phyloP scores from a whole-genome alignment of 345 rosid genomes.

The Zanthoxylum bungeanum region DNA sequence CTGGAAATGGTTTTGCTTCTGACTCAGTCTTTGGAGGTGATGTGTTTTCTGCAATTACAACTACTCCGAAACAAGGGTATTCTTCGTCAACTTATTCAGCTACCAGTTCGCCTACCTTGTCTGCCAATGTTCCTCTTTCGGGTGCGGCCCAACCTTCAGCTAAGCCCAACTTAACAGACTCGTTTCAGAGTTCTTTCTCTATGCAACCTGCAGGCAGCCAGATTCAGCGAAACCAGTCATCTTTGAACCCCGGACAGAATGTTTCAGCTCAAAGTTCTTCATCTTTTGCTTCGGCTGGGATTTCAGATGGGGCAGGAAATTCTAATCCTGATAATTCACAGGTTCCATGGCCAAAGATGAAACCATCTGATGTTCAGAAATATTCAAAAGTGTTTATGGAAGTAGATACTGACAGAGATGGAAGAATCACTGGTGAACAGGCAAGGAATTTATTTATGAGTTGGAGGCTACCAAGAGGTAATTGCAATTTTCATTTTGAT shows the following conservation, averaged over 20 bases:
- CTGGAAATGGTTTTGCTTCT: conserved; percentile 61
- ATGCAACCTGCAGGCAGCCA: conserved; percentile 61
- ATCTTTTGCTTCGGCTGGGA: conserved; percentile 46
- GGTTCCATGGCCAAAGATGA: conserved; percentile 88
- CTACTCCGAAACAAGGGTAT: conserved; percentile 49
- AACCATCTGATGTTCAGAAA: conserved; percentile 81
- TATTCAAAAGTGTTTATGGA: conserved; percentile 86
- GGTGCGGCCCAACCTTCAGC: conserved; percentile 46
- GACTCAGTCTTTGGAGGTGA: conserved; percentile 50
- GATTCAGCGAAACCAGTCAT: conserved; percentile 44
- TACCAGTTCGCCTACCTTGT: conserved; percentile 31
- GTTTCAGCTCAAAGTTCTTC: conserved; percentile 59
- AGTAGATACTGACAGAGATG: conserved; percentile 95
- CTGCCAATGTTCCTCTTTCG: conserved; percentile 48
- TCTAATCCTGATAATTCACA: conserved; percentile 50
- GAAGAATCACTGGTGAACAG: conserved; percentile 91
- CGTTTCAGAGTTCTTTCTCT: conserved; percentile 66
- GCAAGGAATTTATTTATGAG: conserved; percentile 90
- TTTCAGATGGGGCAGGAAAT: conserved; percentile 44
- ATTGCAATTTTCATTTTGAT: conserved; percentile 5
- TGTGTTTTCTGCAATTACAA: conserved; percentile 46
- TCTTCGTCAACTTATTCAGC: conserved; percentile 41
- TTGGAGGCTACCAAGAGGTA: conserved; percentile 99
- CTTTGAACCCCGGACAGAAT: conserved; percentile 43
- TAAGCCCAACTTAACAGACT: conserved; percentile 59